A percentile compares a stretch with the other conserved stretches of the same genome.
These are phyloP conservation scores for Macrocystidia cucumis DNA, from an alignment of 1,284 basidiomycete genomes.

Conservation along the genomic window DNA sequence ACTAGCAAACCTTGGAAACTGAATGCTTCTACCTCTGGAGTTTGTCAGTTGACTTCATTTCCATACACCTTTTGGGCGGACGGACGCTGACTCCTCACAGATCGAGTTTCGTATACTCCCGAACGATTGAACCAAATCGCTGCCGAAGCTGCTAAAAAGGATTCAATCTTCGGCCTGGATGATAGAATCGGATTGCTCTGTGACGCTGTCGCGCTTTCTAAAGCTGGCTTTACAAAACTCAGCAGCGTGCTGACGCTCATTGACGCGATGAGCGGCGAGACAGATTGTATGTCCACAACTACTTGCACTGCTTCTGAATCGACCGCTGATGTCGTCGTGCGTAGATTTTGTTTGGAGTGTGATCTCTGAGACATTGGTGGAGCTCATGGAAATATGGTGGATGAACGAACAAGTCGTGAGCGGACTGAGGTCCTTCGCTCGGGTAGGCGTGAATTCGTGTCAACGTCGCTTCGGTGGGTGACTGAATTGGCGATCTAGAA, in stretches of 20 bases:
- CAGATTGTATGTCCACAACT: slow-evolving; percentile 50
- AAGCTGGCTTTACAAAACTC: slow-evolving; percentile 72
- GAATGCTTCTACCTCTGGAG: slow-evolving; percentile 85
- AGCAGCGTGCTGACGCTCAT: slow-evolving; percentile 75
- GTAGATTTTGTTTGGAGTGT: slow-evolving; percentile 72
- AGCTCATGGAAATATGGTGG: slow-evolving; percentile 77
- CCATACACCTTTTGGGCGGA: slow-evolving; percentile 1
- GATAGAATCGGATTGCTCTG: slow-evolving; percentile 86
- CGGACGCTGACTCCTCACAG: slow-evolving; percentile 25
- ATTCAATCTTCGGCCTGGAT: slow-evolving; percentile 68
- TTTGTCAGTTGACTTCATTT: slow-evolving; percentile 63
- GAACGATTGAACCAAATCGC: slow-evolving; percentile 79
- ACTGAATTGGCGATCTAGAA: slow-evolving; percentile 25
- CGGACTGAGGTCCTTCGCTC: slow-evolving; percentile 56
- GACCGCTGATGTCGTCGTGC: too few relatives aligned
- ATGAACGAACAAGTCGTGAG: slow-evolving; percentile 63
- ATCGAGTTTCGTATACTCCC: slow-evolving; percentile 84
- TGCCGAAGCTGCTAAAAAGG: slow-evolving; percentile 61
- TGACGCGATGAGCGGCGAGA: slow-evolving; percentile 62
- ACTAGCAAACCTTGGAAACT: slow-evolving; percentile 76
- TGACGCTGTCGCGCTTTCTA: slow-evolving; percentile 75
- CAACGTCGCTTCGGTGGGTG: slow-evolving; percentile 1
- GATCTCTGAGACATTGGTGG: slow-evolving; percentile 47
- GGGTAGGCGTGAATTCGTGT: slow-evolving; percentile 30
- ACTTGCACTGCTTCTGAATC: too few relatives aligned